Conservation (phyloP, 2,329 filamentous ascomycete species). For the Monilinia fructicola region DNA sequence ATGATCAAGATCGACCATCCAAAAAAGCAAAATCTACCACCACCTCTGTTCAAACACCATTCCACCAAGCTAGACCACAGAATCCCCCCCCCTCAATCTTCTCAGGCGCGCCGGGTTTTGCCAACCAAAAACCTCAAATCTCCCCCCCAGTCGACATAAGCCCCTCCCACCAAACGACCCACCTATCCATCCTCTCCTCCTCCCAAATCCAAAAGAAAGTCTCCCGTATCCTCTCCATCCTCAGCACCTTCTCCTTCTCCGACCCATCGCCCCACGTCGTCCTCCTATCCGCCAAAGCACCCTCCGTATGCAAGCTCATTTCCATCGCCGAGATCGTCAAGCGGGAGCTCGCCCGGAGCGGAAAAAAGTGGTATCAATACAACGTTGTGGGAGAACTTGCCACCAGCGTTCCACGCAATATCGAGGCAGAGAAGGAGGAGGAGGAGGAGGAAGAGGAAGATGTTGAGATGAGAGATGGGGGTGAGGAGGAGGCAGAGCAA, state of each 20-base stretch:
- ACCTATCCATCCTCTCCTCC: constrained; percentile 58
- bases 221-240: constrained; percentile 33
- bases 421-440: constrained; percentile 34
- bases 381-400: constrained; percentile 34
- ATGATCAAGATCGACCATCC: constrained; percentile 14
- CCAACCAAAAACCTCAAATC: constrained; percentile 6
- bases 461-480: constrained; percentile 18
- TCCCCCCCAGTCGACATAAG: constrained; percentile 27
- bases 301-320: constrained; percentile 60
- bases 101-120: not conserved
- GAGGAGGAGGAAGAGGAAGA: constrained; percentile 40
- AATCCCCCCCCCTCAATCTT: not conserved
- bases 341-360: constrained; percentile 51
- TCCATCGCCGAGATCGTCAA: constrained; percentile 67
- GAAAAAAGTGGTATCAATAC: constrained; percentile 46
- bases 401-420: constrained; percentile 25
- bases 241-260: constrained; percentile 32
- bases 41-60: not conserved
- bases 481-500: constrained; percentile 33
- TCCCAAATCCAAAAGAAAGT: constrained; percentile 52
- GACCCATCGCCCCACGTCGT: constrained; percentile 43
- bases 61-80: not conserved
- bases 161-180: constrained; percentile 50
- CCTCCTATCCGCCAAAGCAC: constrained; percentile 43
- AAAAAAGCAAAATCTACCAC: constrained; percentile 19